phyloP scores from a whole-genome alignment of 2,329 filamentous ascomycete genomes.

The Pestalotiopsis sp. region DNA sequence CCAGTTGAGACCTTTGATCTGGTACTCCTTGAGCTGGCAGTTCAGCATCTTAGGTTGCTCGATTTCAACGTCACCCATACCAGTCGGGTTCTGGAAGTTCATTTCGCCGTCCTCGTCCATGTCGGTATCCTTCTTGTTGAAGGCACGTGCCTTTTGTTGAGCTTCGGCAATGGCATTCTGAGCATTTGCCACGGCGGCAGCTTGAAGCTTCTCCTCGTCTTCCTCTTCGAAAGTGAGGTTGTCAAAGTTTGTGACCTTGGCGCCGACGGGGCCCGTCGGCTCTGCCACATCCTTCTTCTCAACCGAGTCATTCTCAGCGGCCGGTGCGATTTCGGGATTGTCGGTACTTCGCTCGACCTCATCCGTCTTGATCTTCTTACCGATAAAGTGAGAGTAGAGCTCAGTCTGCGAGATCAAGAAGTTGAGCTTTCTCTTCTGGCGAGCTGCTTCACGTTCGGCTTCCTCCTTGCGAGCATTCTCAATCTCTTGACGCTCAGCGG shows the following conservation, averaged over 20 bases:
- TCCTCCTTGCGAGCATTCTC: conserved; percentile 97
- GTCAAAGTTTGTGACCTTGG: conserved; percentile 90
- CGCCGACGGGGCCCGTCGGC: conserved; percentile 54
- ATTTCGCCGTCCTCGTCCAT: conserved; percentile 94
- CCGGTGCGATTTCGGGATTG: conserved; percentile 70
- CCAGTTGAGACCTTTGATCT: conserved; percentile 99
- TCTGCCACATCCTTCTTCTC: conserved; percentile 54
- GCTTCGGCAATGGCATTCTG: conserved; percentile 95
- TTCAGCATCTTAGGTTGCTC: conserved; percentile 93
- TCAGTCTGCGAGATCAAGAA: conserved; percentile 99
- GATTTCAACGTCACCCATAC: conserved; percentile 90
- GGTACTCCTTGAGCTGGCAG: conserved; percentile 96
- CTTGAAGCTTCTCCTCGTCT: conserved; percentile 79
- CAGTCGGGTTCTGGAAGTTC: conserved; percentile 99
- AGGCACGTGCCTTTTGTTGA: conserved; percentile 87
- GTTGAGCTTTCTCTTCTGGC: conserved; percentile 98
- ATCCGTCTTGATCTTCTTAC: conserved; percentile 98
- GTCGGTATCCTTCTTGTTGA: conserved; percentile 75
- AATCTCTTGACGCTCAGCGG: conserved; percentile 92
- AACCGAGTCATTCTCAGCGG: conserved; percentile 44
- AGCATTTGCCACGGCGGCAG: conserved; percentile 91
- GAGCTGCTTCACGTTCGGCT: conserved; percentile 94
- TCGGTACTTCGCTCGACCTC: conserved; percentile 91
- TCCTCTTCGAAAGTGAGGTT: conserved; percentile 95
- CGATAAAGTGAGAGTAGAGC: conserved; percentile 98